A percentile compares a stretch with the other conserved stretches of the same genome.
phyloP scores from a whole-genome alignment of 306 rosid species.

The Adenanthera pavonina region DNA sequence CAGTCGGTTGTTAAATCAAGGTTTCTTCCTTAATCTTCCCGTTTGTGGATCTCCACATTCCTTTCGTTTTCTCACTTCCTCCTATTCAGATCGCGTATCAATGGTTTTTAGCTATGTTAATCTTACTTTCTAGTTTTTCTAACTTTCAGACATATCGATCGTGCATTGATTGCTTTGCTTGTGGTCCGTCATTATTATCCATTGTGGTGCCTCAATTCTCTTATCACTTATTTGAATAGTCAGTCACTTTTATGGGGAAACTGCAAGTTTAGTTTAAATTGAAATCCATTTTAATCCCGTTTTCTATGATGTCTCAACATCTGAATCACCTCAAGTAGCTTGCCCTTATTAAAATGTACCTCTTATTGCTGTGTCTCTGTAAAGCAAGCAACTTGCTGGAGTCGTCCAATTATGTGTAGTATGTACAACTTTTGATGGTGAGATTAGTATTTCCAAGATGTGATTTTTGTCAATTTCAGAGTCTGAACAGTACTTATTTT shows the following conservation, averaged over 20 bases:
- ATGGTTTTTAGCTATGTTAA: conserved; percentile 29
- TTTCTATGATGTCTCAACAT: conserved; percentile 36
- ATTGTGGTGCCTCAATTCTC: conserved; percentile 26
- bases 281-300: not conserved
- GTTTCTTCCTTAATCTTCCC: conserved; percentile 42
- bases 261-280: conserved; percentile 27
- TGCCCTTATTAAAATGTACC: not conserved
- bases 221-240: conserved; percentile 28
- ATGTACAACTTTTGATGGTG: not conserved
- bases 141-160: conserved; percentile 33
- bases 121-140: not conserved
- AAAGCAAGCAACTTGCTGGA: conserved; percentile 4
- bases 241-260: conserved; percentile 11
- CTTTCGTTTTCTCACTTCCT: not conserved
- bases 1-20: conserved; percentile 91
- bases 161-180: conserved; percentile 38
- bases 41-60: conserved; percentile 57
- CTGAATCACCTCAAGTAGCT: conserved; percentile 7
- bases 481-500: not conserved
- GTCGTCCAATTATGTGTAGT: not conserved
- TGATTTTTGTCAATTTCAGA: conserved; percentile 1
- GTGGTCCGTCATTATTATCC: conserved; percentile 23
- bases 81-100: conserved; percentile 51
- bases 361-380: conserved; percentile 7
- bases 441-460: not conserved